A percentile compares a stretch with the other conserved stretches of the same genome.
Evolutionary conservation across 75 land plant genomes (phyloP).

Genomic region (Sequoiadendron giganteum): DNA sequence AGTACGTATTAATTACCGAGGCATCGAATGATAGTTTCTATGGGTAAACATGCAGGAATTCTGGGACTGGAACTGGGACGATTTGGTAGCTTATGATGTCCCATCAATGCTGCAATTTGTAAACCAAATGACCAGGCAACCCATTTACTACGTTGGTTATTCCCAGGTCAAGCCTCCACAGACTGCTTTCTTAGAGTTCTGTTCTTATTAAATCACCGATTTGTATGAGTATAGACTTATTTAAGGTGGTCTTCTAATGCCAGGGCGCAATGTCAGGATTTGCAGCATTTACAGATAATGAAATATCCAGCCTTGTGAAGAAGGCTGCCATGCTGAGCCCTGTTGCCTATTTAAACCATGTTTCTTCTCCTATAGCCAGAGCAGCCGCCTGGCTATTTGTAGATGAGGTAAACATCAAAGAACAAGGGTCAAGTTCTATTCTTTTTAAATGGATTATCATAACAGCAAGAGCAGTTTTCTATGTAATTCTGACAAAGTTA

Average conservation of each 20-base stretch:
- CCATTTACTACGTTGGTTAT: slow-evolving; percentile 73
- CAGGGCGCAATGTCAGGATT: slow-evolving; percentile 74
- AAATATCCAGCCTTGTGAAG: slow-evolving; percentile 29
- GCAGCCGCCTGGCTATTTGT: slow-evolving; percentile 43
- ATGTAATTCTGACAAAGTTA: neutral
- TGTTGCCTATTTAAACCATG: slow-evolving; percentile 53
- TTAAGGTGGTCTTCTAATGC: neutral
- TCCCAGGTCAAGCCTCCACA: slow-evolving; percentile 44
- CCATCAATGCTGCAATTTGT: slow-evolving; percentile 57
- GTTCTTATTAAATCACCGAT: neutral
- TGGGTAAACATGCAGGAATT: slow-evolving; percentile 36
- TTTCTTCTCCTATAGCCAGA: slow-evolving; percentile 38
- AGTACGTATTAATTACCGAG: too few species aligned
- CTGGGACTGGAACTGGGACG: slow-evolving; percentile 89
- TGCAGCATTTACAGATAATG: slow-evolving; percentile 48
- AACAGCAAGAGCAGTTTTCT: too few species aligned
- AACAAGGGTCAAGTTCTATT: neutral
- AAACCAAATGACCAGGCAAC: slow-evolving; percentile 40
- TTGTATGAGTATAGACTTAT: neutral
- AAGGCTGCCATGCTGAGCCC: slow-evolving; percentile 75
- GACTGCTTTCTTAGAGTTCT: neutral
- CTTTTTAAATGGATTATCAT: neutral
- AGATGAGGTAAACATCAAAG: slow-evolving; percentile 39
- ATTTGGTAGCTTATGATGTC: slow-evolving; percentile 61
- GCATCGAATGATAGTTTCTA: neutral